phyloP scores from a whole-genome alignment of 2,329 filamentous ascomycete species.

The Xylaria sp. region DNA sequence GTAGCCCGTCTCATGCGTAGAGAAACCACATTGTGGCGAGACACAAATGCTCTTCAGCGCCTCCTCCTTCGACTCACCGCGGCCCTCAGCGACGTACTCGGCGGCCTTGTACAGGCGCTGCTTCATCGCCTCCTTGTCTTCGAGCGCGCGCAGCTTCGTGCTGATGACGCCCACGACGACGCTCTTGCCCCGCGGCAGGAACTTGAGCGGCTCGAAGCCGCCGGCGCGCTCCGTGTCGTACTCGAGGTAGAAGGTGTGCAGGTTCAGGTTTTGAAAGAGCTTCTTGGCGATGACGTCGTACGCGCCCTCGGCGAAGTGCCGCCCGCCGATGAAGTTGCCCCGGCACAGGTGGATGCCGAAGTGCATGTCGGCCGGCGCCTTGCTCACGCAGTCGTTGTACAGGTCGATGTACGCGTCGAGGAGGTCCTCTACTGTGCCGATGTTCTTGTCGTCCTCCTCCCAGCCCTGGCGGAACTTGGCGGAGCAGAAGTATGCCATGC shows the following conservation, averaged over 20 bases:
- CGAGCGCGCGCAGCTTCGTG: slow-evolving; percentile 70
- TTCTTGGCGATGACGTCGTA: slow-evolving; percentile 76
- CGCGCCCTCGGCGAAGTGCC: slow-evolving; percentile 73
- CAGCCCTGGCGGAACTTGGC: slow-evolving; percentile 77
- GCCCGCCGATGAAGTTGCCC: slow-evolving; percentile 73
- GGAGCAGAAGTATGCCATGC: slow-evolving; percentile 78
- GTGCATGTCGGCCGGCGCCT: slow-evolving; percentile 75
- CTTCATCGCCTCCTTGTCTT: slow-evolving; percentile 73
- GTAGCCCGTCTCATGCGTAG: slow-evolving; percentile 79
- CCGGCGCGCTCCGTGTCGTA: slow-evolving; percentile 74
- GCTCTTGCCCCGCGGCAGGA: slow-evolving; percentile 69
- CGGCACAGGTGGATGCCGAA: slow-evolving; percentile 81
- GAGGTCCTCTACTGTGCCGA: slow-evolving; percentile 74
- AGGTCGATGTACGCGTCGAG: slow-evolving; percentile 80
- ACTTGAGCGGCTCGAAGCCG: slow-evolving; percentile 72
- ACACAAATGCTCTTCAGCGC: slow-evolving; percentile 75
- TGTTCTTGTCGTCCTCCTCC: slow-evolving; percentile 74
- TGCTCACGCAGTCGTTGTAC: slow-evolving; percentile 77
- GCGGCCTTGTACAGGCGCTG: slow-evolving; percentile 69
- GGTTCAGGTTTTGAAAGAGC: slow-evolving; percentile 71
- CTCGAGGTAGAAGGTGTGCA: slow-evolving; percentile 76
- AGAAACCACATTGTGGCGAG: slow-evolving; percentile 79
- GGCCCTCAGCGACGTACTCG: slow-evolving; percentile 75
- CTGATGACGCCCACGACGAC: slow-evolving; percentile 73
- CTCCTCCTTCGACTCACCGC: slow-evolving; percentile 71